Percentiles rank a stretch among this genome's conserved stretches.
Conservation (phyloP, 345 rosid genomes). For the Eucalyptus erythrocorys region DNA sequence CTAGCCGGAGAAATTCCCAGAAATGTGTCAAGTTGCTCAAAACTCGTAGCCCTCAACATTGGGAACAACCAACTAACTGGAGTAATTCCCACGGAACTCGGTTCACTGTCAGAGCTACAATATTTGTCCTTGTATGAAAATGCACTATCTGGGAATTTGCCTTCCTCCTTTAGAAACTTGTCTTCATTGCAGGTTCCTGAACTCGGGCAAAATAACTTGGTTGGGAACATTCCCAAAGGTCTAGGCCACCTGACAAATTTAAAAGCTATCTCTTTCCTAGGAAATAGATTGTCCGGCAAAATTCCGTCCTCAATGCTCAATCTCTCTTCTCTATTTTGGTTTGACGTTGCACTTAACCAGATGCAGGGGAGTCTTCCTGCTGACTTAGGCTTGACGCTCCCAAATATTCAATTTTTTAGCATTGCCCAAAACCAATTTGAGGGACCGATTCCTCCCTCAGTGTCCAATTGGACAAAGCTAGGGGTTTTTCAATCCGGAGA, state of each 20-base stretch:
- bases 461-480: neutral
- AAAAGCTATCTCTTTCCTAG: accelerated
- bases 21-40: neutral
- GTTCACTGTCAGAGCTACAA: neutral
- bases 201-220: accelerated
- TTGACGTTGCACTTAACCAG: neutral
- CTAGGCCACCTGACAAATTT: neutral
- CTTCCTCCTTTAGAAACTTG: neutral
- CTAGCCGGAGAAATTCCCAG: neutral
- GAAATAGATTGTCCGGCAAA: neutral
- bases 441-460: neutral
- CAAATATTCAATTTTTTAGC: neutral
- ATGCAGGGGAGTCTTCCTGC: slow-evolving; percentile 8
- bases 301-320: slow-evolving; percentile 10
- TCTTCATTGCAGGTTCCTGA: accelerated
- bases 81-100: neutral
- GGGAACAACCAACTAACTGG: neutral
- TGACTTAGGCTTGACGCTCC: neutral
- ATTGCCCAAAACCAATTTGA: neutral
- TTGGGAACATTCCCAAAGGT: neutral
- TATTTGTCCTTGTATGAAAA: accelerated
- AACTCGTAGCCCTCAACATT: accelerated
- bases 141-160: neutral
- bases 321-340: neutral
- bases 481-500: neutral